These are phyloP conservation scores for Microsporum ferrugineum DNA, from an alignment of 2,329 filamentous ascomycete genomes.

Conservation along the genomic window DNA sequence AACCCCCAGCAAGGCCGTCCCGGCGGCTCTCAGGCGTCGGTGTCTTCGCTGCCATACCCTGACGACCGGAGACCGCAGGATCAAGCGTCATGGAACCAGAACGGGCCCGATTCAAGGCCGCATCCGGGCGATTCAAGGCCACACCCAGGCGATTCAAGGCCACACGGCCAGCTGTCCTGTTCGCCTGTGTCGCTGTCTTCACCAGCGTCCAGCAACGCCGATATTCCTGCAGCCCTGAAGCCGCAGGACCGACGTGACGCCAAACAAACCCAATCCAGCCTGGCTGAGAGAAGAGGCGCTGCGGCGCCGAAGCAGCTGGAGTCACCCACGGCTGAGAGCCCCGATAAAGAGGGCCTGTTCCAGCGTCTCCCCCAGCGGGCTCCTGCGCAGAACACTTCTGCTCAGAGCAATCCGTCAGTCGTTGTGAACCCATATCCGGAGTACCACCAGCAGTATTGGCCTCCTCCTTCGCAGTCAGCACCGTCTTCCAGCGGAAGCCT, in stretches of 20 bases:
- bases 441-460: conserved; percentile 53
- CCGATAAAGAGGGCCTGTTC: conserved; percentile 70
- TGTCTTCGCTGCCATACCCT: conserved; percentile 62
- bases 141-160: conserved; percentile 14
- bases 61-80: conserved; percentile 45
- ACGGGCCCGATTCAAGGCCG: conserved; percentile 17
- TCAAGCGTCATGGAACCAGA: conserved; percentile 23
- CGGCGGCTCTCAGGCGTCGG: conserved; percentile 50
- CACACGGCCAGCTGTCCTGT: conserved; percentile 3
- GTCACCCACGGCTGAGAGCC: conserved; percentile 63
- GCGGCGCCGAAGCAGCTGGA: conserved; percentile 68
- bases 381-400: conserved; percentile 18
- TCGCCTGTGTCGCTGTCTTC: conserved; percentile 22
- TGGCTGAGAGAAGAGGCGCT: conserved; percentile 70
- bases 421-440: conserved; percentile 37
- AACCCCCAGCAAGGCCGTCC: conserved; percentile 18
- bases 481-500: conserved; percentile 19
- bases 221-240: conserved; percentile 33
- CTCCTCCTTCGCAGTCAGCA: conserved; percentile 33
- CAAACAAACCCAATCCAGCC: conserved; percentile 43
- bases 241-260: conserved; percentile 42
- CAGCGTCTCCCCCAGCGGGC: conserved; percentile 46
- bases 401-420: conserved; percentile 14
- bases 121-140: conserved; percentile 17
- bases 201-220: conserved; percentile 21